Conservation (phyloP, 148 eudicot genomes). For the Rhododendron henanense region DNA sequence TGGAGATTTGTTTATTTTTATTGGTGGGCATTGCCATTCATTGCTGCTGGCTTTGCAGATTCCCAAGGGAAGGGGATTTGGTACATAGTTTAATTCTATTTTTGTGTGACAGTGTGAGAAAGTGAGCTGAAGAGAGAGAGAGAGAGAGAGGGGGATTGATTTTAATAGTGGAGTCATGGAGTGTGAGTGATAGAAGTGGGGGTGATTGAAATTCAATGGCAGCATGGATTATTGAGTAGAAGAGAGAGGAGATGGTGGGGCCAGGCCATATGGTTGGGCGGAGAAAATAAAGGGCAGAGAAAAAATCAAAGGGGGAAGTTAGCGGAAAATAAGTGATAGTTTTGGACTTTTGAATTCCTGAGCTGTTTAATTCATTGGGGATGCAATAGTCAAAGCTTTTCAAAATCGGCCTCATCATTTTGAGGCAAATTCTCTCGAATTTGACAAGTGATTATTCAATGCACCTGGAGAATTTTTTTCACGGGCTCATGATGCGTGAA, state of each 20-base stretch:
- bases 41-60: constrained; percentile 56
- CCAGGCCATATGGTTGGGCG: neutral
- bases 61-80: constrained; percentile 66
- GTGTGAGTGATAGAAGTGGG: constrained; percentile 31
- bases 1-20: constrained; percentile 21
- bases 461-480: neutral
- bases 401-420: constrained; percentile 20
- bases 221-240: constrained; percentile 28
- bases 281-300: constrained; percentile 3
- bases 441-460: no score
- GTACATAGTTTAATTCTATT: constrained; percentile 34
- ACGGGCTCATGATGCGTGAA: neutral
- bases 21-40: constrained; percentile 20
- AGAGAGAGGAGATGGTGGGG: constrained; percentile 27
- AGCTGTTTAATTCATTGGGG: constrained; percentile 8
- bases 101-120: constrained; percentile 25
- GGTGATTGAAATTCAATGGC: constrained; percentile 34
- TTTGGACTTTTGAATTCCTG: constrained; percentile 26
- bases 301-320: constrained; percentile 27
- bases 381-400: constrained; percentile 17
- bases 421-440: neutral
- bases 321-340: constrained; percentile 17
- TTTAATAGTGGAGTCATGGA: constrained; percentile 33
- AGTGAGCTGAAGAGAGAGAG: constrained; percentile 7
- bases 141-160: constrained; percentile 7